Evolutionary conservation across 2,329 filamentous ascomycete species (phyloP), one percentile per base, ranked within the genome.

Genomic region (Zymoseptoria tritici): DNA sequence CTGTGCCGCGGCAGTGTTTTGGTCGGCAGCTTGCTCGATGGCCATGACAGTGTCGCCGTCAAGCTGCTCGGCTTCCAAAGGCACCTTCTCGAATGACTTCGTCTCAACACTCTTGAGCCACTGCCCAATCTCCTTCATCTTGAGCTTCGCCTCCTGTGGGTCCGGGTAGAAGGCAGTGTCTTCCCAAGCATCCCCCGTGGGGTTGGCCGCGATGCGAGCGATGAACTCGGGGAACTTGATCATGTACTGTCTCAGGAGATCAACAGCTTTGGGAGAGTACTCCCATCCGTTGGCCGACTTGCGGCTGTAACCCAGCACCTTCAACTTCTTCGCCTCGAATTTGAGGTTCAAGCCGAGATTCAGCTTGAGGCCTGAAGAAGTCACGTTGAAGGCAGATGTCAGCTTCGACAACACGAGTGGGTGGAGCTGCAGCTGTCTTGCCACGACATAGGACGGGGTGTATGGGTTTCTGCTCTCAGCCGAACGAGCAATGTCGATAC

Each of bases 311-410:
- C 94, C 94, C 31, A 99, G 78, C 6, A 99, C 94, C 77, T 99
- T 99, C 67, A 92, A 83, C 76, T 97, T 96, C 77, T 90, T 93
- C 2, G 85, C 90, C 73, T 99, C 94, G 61, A 99, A 99, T 74
- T 99, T 99, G 66, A 99, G 81, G 70, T 99, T 99, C 62, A 99
- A 80, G 0, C 94, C 94, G 22, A 99, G 79, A 69, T 99, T 99
- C 63, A 96, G 82, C 68, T 90, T 89, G 60, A 91, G 80, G 24
- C 89, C 91, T 59, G 90, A 90, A 3, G 93, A 85, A 19, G 85
- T 85, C 59, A 99, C 89, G 57, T 87, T 89, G 74, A 96, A 97
- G 0, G 93, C 92, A 1, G 94, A 96, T 0, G 94, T 97, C 69
- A 99, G 89, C 80, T 96, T 99, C 75, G 92, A 96, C 31, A 99